Conservation (phyloP, 495 filamentous ascomycete genomes). For the Entonaema liquescens region DNA sequence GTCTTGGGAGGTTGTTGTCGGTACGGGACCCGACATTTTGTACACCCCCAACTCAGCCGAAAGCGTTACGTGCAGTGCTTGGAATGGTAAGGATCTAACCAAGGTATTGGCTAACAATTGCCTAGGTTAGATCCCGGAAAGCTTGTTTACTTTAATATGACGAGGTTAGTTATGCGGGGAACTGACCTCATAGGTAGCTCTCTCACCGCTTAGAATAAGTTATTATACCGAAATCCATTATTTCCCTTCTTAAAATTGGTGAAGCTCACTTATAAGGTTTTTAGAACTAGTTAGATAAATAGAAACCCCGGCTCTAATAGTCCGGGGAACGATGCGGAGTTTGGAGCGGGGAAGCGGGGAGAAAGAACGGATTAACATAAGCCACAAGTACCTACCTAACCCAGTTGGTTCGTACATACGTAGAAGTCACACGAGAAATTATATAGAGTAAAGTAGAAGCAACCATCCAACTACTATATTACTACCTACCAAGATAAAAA, state of each 20-base stretch:
- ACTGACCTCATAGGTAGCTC: neutral
- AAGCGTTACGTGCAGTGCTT: neutral
- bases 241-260: constrained; percentile 2
- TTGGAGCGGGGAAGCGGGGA: constrained; percentile 6
- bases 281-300: neutral
- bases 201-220: neutral
- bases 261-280: neutral
- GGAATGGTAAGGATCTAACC: neutral
- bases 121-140: constrained; percentile 2
- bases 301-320: constrained; percentile 3
- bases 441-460: no score
- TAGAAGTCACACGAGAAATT: no score
- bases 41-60: neutral
- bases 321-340: neutral
- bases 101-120: neutral
- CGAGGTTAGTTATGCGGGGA: constrained; percentile 18
- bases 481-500: no score
- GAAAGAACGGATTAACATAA: neutral
- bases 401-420: no score
- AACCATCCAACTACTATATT: no score
- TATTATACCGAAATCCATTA: neutral
- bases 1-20: neutral
- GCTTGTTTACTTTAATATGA: neutral
- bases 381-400: no score
- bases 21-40: constrained; percentile 13